Evolutionary conservation across 2,329 filamentous ascomycete genomes (phyloP), one percentile per base, ranked within the genome.

Genomic region (Penicillium sp.): DNA sequence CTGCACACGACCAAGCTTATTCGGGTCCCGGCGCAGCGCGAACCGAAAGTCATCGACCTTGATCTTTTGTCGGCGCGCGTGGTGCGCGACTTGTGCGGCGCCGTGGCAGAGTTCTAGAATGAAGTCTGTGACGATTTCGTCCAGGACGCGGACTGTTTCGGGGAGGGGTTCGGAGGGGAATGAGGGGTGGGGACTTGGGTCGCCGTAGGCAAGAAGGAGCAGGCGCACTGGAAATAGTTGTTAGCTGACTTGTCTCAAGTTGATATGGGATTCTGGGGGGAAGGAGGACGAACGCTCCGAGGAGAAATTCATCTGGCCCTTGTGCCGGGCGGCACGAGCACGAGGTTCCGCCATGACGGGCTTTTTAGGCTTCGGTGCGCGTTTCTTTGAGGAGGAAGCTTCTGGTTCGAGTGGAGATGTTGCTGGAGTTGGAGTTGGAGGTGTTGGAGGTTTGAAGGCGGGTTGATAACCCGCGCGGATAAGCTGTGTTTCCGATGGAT

Each of bases 1-100:
- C 75, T 92, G 88, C 58, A 98, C 93, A 72, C 94, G 89, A 53
- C 95, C 95, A 47, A 98, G 83, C 75, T 96, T 96, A 62, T 86
- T 83, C 9, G 91, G 89, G 73, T 98, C 96, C 66, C 91, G 88
- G 35, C 95, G 87, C 69, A 98, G 87, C 42, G 93, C 92, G 79
- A 96, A 99, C 73, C 96, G 93, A 81, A 99, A 97, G 79, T 99
- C 95, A 73, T 97, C 94, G 72, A 96, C 91, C 78, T 99, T 99
- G 80, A 99, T 93, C 81, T 99, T 99, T 72, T 96, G 92, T 1
- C 95, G 91, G 0, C 93, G 90, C 2, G 91, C 89, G 78, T 96
- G 92, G 76, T 91, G 89, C 0, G 95, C 95, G 57, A 90, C 89
- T 49, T 91, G 88, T 4, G 93, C 92, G 4, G 95, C 94, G 74